Percentiles rank a stretch among this genome's conserved stretches.
phyloP scores from a whole-genome alignment of 2,329 filamentous ascomycete species.

The Aspergillus aculeatus region DNA sequence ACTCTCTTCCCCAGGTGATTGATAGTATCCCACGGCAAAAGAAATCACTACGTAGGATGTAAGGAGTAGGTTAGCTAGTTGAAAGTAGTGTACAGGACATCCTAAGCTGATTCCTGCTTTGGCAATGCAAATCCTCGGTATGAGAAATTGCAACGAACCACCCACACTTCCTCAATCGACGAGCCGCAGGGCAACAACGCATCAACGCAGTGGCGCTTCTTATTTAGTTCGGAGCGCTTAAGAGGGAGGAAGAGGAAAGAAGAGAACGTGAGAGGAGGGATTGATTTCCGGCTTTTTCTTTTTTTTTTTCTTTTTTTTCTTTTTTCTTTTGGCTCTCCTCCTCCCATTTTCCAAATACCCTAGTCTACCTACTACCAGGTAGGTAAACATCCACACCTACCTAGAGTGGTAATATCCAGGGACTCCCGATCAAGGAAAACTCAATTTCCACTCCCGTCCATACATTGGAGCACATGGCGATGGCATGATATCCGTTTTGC shows the following conservation, averaged over 20 bases:
- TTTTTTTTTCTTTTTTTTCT: no score
- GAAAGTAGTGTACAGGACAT: not conserved
- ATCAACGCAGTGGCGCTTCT: not conserved
- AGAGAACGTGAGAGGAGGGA: no score
- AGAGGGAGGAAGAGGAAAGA: not conserved
- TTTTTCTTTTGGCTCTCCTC: no score
- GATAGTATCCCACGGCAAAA: no score
- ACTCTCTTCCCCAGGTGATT: not conserved
- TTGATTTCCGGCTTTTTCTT: no score
- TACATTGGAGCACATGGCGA: not conserved
- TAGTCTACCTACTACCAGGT: not conserved
- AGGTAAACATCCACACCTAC: no score
- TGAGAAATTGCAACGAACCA: not conserved
- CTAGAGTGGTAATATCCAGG: not conserved
- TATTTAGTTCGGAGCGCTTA: not conserved
- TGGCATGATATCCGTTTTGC: not conserved
- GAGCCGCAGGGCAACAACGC: not conserved
- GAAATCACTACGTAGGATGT: no score
- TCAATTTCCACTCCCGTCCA: not conserved
- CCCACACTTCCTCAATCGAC: not conserved
- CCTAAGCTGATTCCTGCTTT: not conserved
- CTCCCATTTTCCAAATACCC: not conserved
- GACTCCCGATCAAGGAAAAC: not conserved
- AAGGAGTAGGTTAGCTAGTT: no score
- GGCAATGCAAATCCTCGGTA: not conserved